Evolutionary conservation across 2,329 filamentous ascomycete species (phyloP).

Genomic region (Zymoseptoria brevis): DNA sequence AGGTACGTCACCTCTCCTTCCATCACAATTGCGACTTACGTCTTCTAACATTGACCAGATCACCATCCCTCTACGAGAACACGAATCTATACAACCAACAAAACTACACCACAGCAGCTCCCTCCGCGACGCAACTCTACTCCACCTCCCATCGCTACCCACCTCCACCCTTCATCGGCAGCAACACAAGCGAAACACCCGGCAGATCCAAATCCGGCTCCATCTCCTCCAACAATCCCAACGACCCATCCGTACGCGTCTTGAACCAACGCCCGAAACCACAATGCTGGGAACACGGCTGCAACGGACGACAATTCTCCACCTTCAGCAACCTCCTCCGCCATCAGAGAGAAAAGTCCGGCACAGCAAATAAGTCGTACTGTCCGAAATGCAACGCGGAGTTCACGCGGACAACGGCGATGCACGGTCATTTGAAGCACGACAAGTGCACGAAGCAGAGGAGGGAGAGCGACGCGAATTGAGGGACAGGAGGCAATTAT

Average conservation of each 20-base stretch:
- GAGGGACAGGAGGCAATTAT: neutral
- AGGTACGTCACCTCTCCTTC: slow-evolving; percentile 16
- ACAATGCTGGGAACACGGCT: slow-evolving; percentile 95
- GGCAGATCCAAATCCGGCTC: slow-evolving; percentile 3
- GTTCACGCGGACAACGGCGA: slow-evolving; percentile 80
- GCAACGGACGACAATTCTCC: slow-evolving; percentile 89
- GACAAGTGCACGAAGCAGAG: slow-evolving; percentile 75
- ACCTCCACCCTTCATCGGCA: slow-evolving; percentile 19
- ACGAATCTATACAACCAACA: slow-evolving; percentile 22
- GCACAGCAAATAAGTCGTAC: slow-evolving; percentile 77
- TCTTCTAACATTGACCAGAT: slow-evolving; percentile 15
- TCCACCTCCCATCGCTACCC: slow-evolving; percentile 16
- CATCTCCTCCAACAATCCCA: slow-evolving; percentile 15
- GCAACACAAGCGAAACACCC: slow-evolving; percentile 17
- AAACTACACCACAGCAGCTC: slow-evolving; percentile 17
- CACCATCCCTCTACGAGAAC: slow-evolving; percentile 25
- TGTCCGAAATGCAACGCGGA: slow-evolving; percentile 89
- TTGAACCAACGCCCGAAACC: slow-evolving; percentile 60
- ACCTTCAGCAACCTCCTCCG: slow-evolving; percentile 91
- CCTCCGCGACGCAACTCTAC: slow-evolving; percentile 20
- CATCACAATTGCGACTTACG: neutral
- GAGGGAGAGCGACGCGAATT: slow-evolving; percentile 7
- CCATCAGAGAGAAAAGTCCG: slow-evolving; percentile 90
- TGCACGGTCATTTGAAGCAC: slow-evolving; percentile 78
- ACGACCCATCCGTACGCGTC: slow-evolving; percentile 20